Percentiles rank a stretch among this genome's conserved stretches.
phyloP scores from a whole-genome alignment of 805 yeast genomes.

The Barnettozyma siamensis region DNA sequence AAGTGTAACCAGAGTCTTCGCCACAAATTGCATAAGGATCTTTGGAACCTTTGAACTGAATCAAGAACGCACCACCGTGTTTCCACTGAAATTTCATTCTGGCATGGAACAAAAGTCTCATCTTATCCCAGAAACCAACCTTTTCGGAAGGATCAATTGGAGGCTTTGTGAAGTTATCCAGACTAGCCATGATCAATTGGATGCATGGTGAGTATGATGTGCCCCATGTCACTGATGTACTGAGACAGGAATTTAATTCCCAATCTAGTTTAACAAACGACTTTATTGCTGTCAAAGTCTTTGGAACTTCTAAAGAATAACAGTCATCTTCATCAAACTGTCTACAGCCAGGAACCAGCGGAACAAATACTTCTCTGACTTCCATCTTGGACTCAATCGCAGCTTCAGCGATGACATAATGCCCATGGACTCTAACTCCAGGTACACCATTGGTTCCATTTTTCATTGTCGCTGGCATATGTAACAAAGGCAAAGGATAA shows the following conservation, averaged over 20 bases:
- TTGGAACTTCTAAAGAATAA: constrained; percentile 59
- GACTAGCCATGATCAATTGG: constrained; percentile 68
- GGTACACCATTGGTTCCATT: constrained; percentile 21
- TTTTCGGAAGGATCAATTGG: constrained; percentile 82
- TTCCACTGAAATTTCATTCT: constrained; percentile 47
- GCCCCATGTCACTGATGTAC: constrained; percentile 79
- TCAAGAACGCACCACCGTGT: constrained; percentile 45
- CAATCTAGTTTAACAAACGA: constrained; percentile 57
- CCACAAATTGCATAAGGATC: constrained; percentile 74
- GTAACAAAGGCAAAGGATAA: constrained; percentile 77
- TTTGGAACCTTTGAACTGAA: constrained; percentile 66
- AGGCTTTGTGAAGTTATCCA: constrained; percentile 84
- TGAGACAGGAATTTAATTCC: constrained; percentile 45
- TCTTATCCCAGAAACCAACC: constrained; percentile 91
- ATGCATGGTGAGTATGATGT: constrained; percentile 78
- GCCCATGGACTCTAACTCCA: constrained; percentile 47
- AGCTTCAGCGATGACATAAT: constrained; percentile 64
- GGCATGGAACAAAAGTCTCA: constrained; percentile 74
- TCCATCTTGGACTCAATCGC: constrained; percentile 44
- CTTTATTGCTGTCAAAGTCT: constrained; percentile 73
- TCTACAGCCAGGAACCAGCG: constrained; percentile 45
- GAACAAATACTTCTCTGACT: constrained; percentile 55
- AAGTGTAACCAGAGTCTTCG: constrained; percentile 66
- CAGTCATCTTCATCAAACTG: constrained; percentile 34
- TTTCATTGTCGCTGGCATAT: constrained; percentile 51